Evolutionary conservation across 345 rosid species (phyloP), one percentile per base, ranked within the genome.

Genomic region (Ceriops tagal): DNA sequence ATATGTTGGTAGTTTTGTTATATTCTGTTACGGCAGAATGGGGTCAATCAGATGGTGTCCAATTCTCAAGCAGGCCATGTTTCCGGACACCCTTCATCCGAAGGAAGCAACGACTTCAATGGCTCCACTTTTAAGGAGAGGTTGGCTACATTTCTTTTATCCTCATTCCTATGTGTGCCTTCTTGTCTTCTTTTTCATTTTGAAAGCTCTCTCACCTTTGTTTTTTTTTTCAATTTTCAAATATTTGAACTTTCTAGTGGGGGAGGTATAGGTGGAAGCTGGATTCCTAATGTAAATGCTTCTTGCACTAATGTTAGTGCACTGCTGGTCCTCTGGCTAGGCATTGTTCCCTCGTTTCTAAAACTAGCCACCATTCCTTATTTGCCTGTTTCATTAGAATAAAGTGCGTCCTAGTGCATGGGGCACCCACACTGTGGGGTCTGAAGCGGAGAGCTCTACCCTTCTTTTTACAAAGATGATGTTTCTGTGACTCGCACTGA

Each of bases 41-140:
- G 71, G 70, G 53, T 64, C 27, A 71, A 73, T 72, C 75, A 65
- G 62, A 82, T 75, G 34, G 52, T 61, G 6, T 56, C 81, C 27
- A 70, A 80, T 70, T 6, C 80, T 60, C 83, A 73, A 59, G 83
- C 64, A 26, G 77, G 65, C 51, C 82, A 30, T 53, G 73, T 82
- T 22, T 21, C 65, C 62, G 53, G 9, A 16, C 73, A 66, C 37
- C 65, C 77, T 35, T 43, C 62, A 6, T 67, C 21, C 28, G 64
- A 55, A 46, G 78, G 72, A 72, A 66, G 53, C 58, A 71, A 61
- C 67, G 56, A 62, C 21, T 66, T 62, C 34, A 66, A 49, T 71
- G 64, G 52, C n/a, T 73, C 79, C 59, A 58, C 60, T 72, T 55
- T n/a, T 59, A 64, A 18, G 34, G 46, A 37, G 69, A 83, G 89